Evolutionary conservation across 1,284 basidiomycete genomes (phyloP), one percentile per base, ranked within the genome.

Genomic region (Tilletia indica): DNA sequence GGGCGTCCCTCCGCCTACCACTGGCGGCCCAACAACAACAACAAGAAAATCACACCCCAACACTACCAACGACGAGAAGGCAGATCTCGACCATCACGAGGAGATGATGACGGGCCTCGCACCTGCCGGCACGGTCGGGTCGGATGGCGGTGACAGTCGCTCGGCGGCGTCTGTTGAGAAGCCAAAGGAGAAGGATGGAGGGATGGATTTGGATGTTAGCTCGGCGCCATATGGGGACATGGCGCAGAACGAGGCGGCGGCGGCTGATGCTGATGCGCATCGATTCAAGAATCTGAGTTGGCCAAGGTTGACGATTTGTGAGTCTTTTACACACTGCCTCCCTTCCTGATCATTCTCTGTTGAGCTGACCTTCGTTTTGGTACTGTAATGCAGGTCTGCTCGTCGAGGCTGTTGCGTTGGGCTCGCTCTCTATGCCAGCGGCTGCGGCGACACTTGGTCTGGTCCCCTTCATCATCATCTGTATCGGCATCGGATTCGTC

Each of bases 391-490:
- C 5, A 58, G 56, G 79, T 73, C 72, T 81, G 67, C 76, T 81
- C 58, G 78, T 80, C 61, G 80, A 81, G 68, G 80, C 80, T 47
- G 79, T 81, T 21, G 80, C 80, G 14, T 74, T 81, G 4, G 80
- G 80, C 47, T 74, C 76, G 14, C 74, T 81, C 12, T 76, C 74
- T 21, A 75, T 78, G 38, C 61, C 61, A 16, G 61, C 61, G 3
- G 61, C 61, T 12, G 61, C 61, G 4, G 78, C 79, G 16, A 80
- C 79, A 0, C 75, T 82, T 36, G 80, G 80, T 16, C 76, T 82
- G 78, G 76, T 82, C 8, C 75, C 75, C 25, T 79, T 74, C 66
- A 71, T 78, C 54, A 72, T 81, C 56, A 31, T 77, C 12, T 73
- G 72, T 67, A 68, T 81, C 64, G 75, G 74, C 14, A 71, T 80